phyloP scores from a whole-genome alignment of 1,139 yeast genomes.

The Scheffersomyces insectosa region DNA sequence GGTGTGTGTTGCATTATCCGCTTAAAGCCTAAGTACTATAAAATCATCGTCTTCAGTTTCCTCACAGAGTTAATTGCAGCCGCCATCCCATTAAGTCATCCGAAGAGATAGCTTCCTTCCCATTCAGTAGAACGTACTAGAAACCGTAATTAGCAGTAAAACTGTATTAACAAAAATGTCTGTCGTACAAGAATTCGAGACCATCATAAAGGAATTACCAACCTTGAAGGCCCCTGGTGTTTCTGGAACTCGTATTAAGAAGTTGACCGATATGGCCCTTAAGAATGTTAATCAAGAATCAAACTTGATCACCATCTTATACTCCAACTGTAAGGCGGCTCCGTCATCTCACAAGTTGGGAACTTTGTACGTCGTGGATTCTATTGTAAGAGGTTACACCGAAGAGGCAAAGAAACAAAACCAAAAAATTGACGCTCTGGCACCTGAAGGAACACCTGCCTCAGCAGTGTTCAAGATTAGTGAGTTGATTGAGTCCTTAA shows the following conservation, averaged over 20 bases:
- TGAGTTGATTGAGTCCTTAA: slow-evolving; percentile 55
- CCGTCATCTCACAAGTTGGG: slow-evolving; percentile 88
- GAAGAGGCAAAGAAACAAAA: slow-evolving; percentile 67
- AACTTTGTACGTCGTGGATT: slow-evolving; percentile 85
- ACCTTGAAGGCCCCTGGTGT: slow-evolving; percentile 88
- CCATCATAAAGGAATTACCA: slow-evolving; percentile 70
- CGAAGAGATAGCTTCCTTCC: neutral
- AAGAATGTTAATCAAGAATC: slow-evolving; percentile 65
- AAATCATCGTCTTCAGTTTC: too few relatives aligned
- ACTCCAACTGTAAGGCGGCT: slow-evolving; percentile 69
- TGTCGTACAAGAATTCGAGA: slow-evolving; percentile 62
- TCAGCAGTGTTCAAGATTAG: slow-evolving; percentile 68
- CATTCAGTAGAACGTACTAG: neutral
- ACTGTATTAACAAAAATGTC: slow-evolving; percentile 21
- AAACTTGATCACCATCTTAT: slow-evolving; percentile 57
- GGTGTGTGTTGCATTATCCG: too few relatives aligned
- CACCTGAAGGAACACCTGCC: slow-evolving; percentile 73
- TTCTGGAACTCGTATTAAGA: slow-evolving; percentile 91
- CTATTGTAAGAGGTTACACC: slow-evolving; percentile 82
- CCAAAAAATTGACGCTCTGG: slow-evolving; percentile 44
- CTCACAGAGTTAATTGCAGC: too few relatives aligned
- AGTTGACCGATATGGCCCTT: slow-evolving; percentile 75
- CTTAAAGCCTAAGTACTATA: too few relatives aligned
- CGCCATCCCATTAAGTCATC: neutral
- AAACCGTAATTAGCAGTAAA: neutral